Conservation (phyloP, 148 eudicot species). For the Rhododendron williamsianum region DNA sequence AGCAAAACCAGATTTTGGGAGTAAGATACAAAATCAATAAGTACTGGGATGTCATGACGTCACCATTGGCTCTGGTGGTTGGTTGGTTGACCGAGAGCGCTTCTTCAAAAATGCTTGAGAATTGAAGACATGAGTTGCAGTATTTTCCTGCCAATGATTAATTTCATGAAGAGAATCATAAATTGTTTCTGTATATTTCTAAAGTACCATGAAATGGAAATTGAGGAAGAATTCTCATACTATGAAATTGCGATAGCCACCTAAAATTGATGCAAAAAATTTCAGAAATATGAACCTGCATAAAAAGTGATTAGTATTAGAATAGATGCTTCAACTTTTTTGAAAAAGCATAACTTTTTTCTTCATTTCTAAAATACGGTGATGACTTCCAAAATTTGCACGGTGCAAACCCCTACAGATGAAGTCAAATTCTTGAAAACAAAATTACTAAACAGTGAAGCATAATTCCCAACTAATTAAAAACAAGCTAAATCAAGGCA, state of each 20-base stretch:
- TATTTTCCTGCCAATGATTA: constrained; percentile 66
- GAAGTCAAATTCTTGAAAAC: background rate
- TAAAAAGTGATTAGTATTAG: constrained; percentile 13
- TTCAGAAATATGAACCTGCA: constrained; percentile 90
- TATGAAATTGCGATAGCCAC: constrained; percentile 94
- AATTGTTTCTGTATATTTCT: background rate
- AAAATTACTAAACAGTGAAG: background rate
- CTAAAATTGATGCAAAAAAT: constrained; percentile 88
- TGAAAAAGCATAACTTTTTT: background rate
- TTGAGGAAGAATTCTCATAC: constrained; percentile 40
- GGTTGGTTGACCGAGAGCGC: constrained; percentile 86
- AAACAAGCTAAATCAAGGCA: background rate
- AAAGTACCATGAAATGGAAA: constrained; percentile 4
- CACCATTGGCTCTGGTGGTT: constrained; percentile 89
- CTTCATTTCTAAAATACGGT: background rate
- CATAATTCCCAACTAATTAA: background rate
- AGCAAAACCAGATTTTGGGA: background rate
- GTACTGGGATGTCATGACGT: constrained; percentile 2
- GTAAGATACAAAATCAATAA: background rate
- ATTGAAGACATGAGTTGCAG: constrained; percentile 86
- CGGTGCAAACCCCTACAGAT: background rate
- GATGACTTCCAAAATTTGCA: background rate
- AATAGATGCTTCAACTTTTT: background rate
- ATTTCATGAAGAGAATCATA: constrained; percentile 1
- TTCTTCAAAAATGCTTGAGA: constrained; percentile 94